Conservation (phyloP, 78 protist species). For the Dictyostelium capitatum region DNA sequence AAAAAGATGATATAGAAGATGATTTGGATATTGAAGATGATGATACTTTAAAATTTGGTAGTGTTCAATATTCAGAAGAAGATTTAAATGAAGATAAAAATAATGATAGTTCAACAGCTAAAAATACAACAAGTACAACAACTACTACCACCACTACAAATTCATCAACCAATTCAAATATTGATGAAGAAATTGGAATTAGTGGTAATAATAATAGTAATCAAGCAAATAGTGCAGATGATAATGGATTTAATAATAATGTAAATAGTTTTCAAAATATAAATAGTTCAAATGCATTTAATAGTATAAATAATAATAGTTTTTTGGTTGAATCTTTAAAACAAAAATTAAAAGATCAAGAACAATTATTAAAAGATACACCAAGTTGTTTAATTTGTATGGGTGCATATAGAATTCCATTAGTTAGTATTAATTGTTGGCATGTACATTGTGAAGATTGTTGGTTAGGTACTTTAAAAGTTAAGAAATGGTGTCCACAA, state of each 20-base stretch:
- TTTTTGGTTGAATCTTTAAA: slow-evolving; percentile 48
- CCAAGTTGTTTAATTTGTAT: slow-evolving; percentile 82
- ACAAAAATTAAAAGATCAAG: slow-evolving; percentile 75
- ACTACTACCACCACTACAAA: not conserved
- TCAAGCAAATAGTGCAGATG: not conserved
- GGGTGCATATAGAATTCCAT: slow-evolving; percentile 51
- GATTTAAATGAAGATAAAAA: not conserved
- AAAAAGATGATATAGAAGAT: slow-evolving; percentile 22
- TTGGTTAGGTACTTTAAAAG: slow-evolving; percentile 79
- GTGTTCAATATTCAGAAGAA: slow-evolving; percentile 61
- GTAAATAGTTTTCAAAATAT: not conserved
- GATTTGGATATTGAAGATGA: slow-evolving; percentile 72
- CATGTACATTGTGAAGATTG: slow-evolving; percentile 87
- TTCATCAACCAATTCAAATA: not conserved
- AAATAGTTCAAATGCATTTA: not conserved
- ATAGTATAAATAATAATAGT: not conserved
- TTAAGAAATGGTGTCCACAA: slow-evolving; percentile 85
- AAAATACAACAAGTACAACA: not conserved
- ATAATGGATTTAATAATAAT: not conserved
- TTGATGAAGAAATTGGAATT: not conserved
- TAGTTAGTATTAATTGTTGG: slow-evolving; percentile 84
- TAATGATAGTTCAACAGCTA: slow-evolving; percentile 1
- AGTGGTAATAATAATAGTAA: not conserved
- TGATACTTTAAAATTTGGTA: slow-evolving; percentile 51
- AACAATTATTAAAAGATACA: slow-evolving; percentile 3